phyloP scores from a whole-genome alignment of 805 yeast genomes.

The Tetrapisispora arboricola region DNA sequence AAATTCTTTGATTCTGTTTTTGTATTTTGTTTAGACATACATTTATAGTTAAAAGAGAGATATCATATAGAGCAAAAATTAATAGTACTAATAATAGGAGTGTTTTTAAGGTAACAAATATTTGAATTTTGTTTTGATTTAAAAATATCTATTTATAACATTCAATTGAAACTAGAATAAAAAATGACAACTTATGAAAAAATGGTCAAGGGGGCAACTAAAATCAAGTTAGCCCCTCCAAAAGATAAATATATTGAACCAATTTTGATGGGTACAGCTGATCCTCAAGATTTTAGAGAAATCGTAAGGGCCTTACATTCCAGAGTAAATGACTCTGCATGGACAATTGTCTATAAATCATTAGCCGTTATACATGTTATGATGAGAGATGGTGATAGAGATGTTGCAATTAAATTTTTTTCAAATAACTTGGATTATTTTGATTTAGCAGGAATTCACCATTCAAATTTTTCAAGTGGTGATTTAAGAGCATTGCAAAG shows the following conservation, averaged over 20 bases:
- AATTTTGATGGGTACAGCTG: constrained; percentile 44
- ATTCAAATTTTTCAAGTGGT: constrained; percentile 27
- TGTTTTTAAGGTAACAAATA: too few species aligned
- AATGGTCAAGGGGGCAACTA: constrained; percentile 70
- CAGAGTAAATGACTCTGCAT: constrained; percentile 68
- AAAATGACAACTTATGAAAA: constrained; percentile 44
- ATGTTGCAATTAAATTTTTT: constrained; percentile 57
- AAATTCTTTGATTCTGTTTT: too few species aligned
- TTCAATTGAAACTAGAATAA: background rate
- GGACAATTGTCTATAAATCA: constrained; percentile 86
- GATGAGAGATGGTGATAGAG: constrained; percentile 83
- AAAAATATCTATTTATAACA: too few species aligned
- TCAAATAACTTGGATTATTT: constrained; percentile 42
- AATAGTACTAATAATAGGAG: too few species aligned
- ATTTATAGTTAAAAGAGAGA: too few species aligned
- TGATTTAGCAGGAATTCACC: constrained; percentile 26
- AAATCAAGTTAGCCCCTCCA: constrained; percentile 89
- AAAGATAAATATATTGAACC: constrained; percentile 95
- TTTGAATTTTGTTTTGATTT: too few species aligned
- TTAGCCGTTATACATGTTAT: constrained; percentile 78
- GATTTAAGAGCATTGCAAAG: constrained; percentile 50
- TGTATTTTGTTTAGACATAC: too few species aligned
- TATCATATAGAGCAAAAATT: too few species aligned
- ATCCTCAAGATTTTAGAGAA: constrained; percentile 42
- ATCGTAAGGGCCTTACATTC: constrained; percentile 55